phyloP scores from a whole-genome alignment of 768 basidiomycete genomes.

The Dentipellis fragilis region DNA sequence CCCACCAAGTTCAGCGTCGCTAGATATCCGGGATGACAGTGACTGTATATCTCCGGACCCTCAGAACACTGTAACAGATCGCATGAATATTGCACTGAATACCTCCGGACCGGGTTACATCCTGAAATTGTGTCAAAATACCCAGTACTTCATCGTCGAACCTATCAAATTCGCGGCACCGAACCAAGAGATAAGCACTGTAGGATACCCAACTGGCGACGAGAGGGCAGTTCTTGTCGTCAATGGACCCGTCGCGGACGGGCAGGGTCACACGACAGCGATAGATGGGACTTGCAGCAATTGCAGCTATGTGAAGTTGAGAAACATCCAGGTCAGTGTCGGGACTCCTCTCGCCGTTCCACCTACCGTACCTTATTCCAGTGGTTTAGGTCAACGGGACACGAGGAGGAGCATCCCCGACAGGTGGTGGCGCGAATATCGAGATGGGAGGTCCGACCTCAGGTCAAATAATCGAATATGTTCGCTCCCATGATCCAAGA shows the following conservation, averaged over 20 bases:
- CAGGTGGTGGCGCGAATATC: conserved; percentile 63
- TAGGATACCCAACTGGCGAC: conserved; percentile 61
- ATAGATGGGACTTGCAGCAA: conserved; percentile 54
- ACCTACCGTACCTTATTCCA: neutral
- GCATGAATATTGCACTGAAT: conserved; percentile 54
- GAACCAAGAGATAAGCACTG: conserved; percentile 75
- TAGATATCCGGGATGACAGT: neutral
- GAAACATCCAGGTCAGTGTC: conserved; percentile 56
- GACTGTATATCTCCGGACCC: conserved; percentile 40
- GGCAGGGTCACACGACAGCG: conserved; percentile 62
- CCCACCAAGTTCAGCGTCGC: neutral
- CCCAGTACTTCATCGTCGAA: conserved; percentile 52
- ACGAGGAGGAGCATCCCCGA: conserved; percentile 42
- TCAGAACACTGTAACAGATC: conserved; percentile 48
- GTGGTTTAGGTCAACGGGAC: conserved; percentile 59
- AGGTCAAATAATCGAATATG: conserved; percentile 67
- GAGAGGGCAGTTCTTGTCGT: conserved; percentile 64
- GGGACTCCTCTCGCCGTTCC: neutral
- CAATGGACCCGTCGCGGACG: conserved; percentile 49
- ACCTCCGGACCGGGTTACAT: conserved; percentile 58
- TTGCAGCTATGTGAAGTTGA: conserved; percentile 51
- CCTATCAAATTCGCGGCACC: conserved; percentile 58
- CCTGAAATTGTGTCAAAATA: conserved; percentile 54
- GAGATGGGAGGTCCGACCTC: conserved; percentile 76
- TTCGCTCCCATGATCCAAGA: conserved; percentile 66